Evolutionary conservation across 352 stramenopile genomes (phyloP), one percentile per base, ranked within the genome.

Genomic region (Globisporangium abappressorium): DNA sequence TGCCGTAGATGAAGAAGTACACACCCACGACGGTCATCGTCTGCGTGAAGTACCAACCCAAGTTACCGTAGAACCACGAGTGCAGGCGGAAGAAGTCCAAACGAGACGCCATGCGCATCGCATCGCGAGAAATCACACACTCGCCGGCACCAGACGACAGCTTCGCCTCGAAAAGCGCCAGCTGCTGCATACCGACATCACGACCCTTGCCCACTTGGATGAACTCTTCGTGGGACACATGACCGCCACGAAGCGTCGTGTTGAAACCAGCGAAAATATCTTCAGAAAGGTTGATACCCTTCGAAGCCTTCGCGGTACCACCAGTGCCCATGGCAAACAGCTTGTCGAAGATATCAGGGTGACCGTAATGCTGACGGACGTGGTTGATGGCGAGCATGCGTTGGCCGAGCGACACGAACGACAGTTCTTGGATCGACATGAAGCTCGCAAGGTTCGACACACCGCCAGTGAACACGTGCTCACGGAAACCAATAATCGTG

Each of bases 31-130:
- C 93, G 3, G 97, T 99, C 70, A 99, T 89, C 22, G 98, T 96
- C 73, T 99, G 98, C 7, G 94, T 98, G 67, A 99, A 98, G 82
- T 99, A 99, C 85, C 98, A 98, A 57, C 97, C 97, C 76, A 99
- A 96, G 71, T 98, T 98, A 71, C 97, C 97, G 76, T 98, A 99
- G 76, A 99, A 99, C 85, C 96, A 98, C 98, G 92, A 98, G 69
- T 99, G 80, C 22, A 99, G 81, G 68, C 97, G 94, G 80, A 94
- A 99, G 70, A 99, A 99, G 73, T 99, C 97, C 1, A 99, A 81
- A 61, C 97, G 91, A 57, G 95, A 90, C 33, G 93, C 96, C 83
- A 99, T 97, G 24, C 97, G 85, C 78, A 97, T 93, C 0, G 98
- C 94, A 82, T 99, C 97, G 64, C 97, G 90, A 46, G 96, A 99